These are phyloP conservation scores for Hymenoscyphus fraxineus DNA, from an alignment of 2,329 filamentous ascomycete genomes.

Conservation along the genomic window DNA sequence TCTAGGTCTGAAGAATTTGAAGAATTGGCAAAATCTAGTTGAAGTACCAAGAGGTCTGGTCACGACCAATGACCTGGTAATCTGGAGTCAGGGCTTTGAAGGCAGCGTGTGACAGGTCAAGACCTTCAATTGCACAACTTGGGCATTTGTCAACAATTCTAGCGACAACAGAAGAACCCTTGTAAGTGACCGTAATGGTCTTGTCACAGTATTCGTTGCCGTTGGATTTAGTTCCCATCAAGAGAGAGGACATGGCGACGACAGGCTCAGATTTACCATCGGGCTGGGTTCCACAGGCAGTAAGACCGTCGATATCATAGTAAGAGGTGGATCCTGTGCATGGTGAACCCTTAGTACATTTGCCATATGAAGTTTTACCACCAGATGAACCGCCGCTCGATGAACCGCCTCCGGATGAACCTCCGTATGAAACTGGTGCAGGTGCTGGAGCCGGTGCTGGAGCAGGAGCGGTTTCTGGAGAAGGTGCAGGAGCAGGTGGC, in stretches of 20 bases:
- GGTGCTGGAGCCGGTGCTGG: slow-evolving; percentile 21
- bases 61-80: slow-evolving; percentile 43
- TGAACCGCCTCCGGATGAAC: slow-evolving; percentile 10
- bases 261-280: slow-evolving; percentile 46
- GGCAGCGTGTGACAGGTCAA: slow-evolving; percentile 58
- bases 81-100: slow-evolving; percentile 48
- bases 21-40: slow-evolving; percentile 28
- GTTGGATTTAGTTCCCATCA: slow-evolving; percentile 60
- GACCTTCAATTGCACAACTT: slow-evolving; percentile 53
- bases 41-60: slow-evolving; percentile 45
- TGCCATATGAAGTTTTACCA: slow-evolving; percentile 26
- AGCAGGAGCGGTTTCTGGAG: slow-evolving; percentile 18
- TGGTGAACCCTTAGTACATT: slow-evolving; percentile 35
- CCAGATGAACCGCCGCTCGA: slow-evolving; percentile 2
- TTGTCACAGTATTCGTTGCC: slow-evolving; percentile 67
- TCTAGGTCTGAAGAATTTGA: background rate
- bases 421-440: slow-evolving; percentile 23
- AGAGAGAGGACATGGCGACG: slow-evolving; percentile 61
- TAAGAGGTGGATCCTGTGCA: slow-evolving; percentile 68
- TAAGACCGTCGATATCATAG: slow-evolving; percentile 47
- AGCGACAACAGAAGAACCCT: slow-evolving; percentile 56
- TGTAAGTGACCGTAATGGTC: slow-evolving; percentile 64
- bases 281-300: slow-evolving; percentile 4
- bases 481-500: slow-evolving; percentile 21
- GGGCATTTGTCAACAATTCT: slow-evolving; percentile 72